These are phyloP conservation scores for Ceratonia siliqua DNA, from an alignment of 306 rosid species.

Conservation along the genomic window DNA sequence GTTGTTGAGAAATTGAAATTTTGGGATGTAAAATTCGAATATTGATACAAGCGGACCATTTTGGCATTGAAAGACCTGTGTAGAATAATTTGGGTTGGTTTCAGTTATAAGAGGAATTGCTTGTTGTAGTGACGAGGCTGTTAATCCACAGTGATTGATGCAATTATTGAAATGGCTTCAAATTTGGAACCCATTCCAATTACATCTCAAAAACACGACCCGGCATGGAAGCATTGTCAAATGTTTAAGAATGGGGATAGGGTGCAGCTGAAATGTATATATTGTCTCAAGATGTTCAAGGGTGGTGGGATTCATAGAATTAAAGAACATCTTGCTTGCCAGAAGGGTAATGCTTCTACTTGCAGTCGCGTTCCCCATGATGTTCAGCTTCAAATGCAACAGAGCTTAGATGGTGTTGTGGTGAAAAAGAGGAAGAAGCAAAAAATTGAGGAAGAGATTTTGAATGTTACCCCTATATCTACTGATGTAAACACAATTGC, in stretches of 20 bases:
- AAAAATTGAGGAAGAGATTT: constrained; percentile 77
- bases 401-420: constrained; percentile 81
- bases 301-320: constrained; percentile 99
- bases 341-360: constrained; percentile 86
- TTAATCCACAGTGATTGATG: constrained; percentile 21
- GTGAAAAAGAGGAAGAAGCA: constrained; percentile 83
- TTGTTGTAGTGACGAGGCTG: constrained; percentile 15
- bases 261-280: constrained; percentile 76
- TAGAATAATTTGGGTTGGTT: constrained; percentile 14
- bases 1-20: neutral
- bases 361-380: constrained; percentile 74
- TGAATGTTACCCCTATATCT: constrained; percentile 50
- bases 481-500: constrained; percentile 39
- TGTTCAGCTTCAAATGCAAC: constrained; percentile 71
- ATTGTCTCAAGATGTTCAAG: constrained; percentile 82
- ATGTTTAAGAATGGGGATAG: constrained; percentile 88
- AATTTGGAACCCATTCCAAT: constrained; percentile 65
- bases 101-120: constrained; percentile 7
- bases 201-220: constrained; percentile 90
- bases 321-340: constrained; percentile 93
- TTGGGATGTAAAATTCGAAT: neutral
- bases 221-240: constrained; percentile 92
- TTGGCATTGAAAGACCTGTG: constrained; percentile 1
- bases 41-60: neutral
- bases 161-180: constrained; percentile 52